Conservation (phyloP, 108 stramenopile genomes). For the Schizochytrium sp. region DNA sequence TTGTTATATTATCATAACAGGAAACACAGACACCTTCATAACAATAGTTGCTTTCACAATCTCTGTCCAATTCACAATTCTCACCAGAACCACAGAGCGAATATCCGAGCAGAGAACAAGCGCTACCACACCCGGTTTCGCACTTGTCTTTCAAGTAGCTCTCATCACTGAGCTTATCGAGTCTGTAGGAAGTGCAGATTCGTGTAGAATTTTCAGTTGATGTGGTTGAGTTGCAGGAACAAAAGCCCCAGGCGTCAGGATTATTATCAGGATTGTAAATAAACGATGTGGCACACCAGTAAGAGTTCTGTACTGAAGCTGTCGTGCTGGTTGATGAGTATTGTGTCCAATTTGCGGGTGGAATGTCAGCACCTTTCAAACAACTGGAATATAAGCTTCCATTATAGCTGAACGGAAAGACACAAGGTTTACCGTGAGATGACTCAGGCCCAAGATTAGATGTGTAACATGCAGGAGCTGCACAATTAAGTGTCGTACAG, state of each 20-base stretch:
- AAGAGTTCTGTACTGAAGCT: not conserved
- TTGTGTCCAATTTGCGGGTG: slow-evolving; percentile 9
- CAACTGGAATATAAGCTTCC: slow-evolving; percentile 1
- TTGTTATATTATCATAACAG: not conserved
- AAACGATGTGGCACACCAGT: slow-evolving; percentile 42
- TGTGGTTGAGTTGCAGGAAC: not conserved
- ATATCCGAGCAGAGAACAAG: not conserved
- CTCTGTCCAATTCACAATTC: not conserved
- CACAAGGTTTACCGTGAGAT: not conserved
- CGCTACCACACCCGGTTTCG: too few species aligned
- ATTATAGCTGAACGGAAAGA: slow-evolving; percentile 18
- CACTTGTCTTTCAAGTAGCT: too few species aligned
- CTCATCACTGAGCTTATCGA: too few species aligned
- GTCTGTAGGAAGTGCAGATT: too few species aligned
- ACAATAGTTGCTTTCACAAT: slow-evolving; percentile 46
- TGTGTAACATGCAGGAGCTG: slow-evolving; percentile 23
- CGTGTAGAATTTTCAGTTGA: too few species aligned
- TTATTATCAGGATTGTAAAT: not conserved
- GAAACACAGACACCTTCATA: slow-evolving; percentile 20
- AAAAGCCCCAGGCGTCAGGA: slow-evolving; percentile 52
- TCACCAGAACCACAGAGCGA: not conserved
- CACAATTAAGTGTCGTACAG: slow-evolving; percentile 39
- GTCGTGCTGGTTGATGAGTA: not conserved
- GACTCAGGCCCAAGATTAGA: not conserved
- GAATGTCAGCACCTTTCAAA: not conserved